Base-by-base conservation (phyloP, 2,329 filamentous ascomycete species). In the Trichophyton mentagrophytes region DNA sequence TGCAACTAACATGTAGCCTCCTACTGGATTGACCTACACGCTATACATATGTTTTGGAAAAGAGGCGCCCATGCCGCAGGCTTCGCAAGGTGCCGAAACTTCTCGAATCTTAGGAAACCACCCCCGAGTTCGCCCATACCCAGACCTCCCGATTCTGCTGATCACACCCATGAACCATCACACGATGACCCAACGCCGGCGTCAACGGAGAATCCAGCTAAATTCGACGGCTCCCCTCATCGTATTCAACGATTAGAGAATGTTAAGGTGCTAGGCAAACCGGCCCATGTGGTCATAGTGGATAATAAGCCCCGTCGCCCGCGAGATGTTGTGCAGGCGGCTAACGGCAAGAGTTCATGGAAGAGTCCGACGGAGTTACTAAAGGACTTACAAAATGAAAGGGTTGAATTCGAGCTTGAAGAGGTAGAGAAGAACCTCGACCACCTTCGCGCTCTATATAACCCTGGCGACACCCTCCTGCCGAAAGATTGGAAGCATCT, bases 401-500 rank as follows among this genome's bases (percentile, higher is more conserved):
- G 61, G 20, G 42, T 51, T 20, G 57, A 49, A n/a, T 59, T 49
- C 17, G 20, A 33, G 17, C 46, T 47, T 30, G 56, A 61, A 4
- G 64, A 66, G 15, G 64, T 71, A 5, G 61, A 60, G 5, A 61
- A 66, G 22, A 66, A 68, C 46, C 67, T 76, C 38, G 67, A 74
- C 20, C 62, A 63, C 3, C 65, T 71, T 36, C 67, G 69, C 33
- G 56, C 59, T 3, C 58, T 63, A 11, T 66, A 69, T 61, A 59
- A 62, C 13, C 63, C 67, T 4, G 64, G 65, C 3, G 66, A 70
- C 27, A 70, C 67, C 27, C 59, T 76, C 47, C 57, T 61, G 25
- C 30, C 51, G 20, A 46, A 58, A 22, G 68, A 72, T 20, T 75
- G 70, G 67, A 64, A 70, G 30, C 64, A 66, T 13, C 64, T 74